Percentiles rank a stretch among this genome's conserved stretches.
Conservation (phyloP, 2,329 filamentous ascomycete genomes). For the Metarhizium humberi region DNA sequence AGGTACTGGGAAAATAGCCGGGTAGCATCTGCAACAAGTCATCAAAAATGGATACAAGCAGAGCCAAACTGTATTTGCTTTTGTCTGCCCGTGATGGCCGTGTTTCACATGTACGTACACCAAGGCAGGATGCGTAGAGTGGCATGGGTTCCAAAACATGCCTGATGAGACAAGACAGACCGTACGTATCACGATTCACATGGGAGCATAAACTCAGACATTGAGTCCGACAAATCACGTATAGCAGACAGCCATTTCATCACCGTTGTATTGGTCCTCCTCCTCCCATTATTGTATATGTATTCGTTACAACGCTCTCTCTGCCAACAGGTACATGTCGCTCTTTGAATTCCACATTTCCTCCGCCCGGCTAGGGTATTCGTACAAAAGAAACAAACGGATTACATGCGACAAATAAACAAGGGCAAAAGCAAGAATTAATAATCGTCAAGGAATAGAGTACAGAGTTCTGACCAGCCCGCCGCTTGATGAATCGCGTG, state of each 20-base stretch:
- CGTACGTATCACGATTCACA: too few species aligned
- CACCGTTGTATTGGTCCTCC: neutral
- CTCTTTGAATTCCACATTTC: neutral
- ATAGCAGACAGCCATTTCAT: neutral
- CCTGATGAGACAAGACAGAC: too few species aligned
- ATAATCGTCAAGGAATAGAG: neutral
- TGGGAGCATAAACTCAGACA: too few species aligned
- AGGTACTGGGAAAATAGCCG: too few species aligned
- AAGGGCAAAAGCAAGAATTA: neutral
- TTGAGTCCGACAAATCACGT: neutral
- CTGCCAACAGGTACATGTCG: neutral
- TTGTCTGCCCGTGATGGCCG: too few species aligned
- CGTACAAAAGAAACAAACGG: slow-evolving; percentile 3
- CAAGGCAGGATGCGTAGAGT: too few species aligned
- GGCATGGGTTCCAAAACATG: too few species aligned
- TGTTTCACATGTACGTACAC: too few species aligned
- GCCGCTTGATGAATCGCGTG: neutral
- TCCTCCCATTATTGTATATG: neutral
- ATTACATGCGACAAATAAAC: neutral
- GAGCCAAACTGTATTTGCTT: too few species aligned
- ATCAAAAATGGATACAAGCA: too few species aligned
- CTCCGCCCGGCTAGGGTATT: slow-evolving; percentile 7
- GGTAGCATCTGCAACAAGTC: too few species aligned
- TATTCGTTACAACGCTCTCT: neutral
- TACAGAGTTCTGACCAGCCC: neutral